A percentile compares a stretch with the other conserved stretches of the same genome.
These are phyloP conservation scores for Arabidopsis suecica DNA, from an alignment of 345 rosid genomes.

Conservation along the genomic window DNA sequence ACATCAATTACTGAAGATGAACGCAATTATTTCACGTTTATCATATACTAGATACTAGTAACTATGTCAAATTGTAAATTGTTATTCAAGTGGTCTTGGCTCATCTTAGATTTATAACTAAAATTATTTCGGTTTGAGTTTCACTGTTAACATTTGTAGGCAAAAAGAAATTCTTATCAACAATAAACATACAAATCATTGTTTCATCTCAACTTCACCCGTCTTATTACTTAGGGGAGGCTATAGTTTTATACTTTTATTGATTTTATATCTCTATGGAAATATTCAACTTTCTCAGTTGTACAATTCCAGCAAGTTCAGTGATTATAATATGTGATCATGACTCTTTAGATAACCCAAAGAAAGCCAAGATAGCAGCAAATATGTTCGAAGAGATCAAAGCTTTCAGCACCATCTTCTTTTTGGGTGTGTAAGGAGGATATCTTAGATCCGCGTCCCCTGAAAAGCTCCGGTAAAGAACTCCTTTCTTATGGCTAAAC, in stretches of 20 bases:
- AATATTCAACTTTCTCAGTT: conserved; percentile 15
- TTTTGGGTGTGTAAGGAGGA: conserved; percentile 72
- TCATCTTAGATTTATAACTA: no score
- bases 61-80: no score
- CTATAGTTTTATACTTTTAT: background rate
- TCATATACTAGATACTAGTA: no score
- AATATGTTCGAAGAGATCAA: conserved; percentile 55
- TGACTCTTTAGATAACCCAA: conserved; percentile 55
- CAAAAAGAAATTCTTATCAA: no score
- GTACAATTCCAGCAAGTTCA: background rate
- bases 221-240: background rate
- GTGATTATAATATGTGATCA: conserved; percentile 24
- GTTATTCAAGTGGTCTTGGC: no score
- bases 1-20: no score
- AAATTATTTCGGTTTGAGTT: no score
- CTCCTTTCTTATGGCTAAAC: conserved; percentile 91
- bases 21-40: no score
- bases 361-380: conserved; percentile 56
- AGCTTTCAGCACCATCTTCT: conserved; percentile 61
- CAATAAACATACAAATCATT: no score
- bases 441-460: conserved; percentile 74
- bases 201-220: no score
- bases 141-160: background rate
- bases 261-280: conserved; percentile 8
- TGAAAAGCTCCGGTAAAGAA: conserved; percentile 61